A percentile compares a stretch with the other conserved stretches of the same genome.
These are phyloP conservation scores for Aspergillus fumigatus DNA, from an alignment of 2,329 filamentous ascomycete genomes.

Conservation along the genomic window DNA sequence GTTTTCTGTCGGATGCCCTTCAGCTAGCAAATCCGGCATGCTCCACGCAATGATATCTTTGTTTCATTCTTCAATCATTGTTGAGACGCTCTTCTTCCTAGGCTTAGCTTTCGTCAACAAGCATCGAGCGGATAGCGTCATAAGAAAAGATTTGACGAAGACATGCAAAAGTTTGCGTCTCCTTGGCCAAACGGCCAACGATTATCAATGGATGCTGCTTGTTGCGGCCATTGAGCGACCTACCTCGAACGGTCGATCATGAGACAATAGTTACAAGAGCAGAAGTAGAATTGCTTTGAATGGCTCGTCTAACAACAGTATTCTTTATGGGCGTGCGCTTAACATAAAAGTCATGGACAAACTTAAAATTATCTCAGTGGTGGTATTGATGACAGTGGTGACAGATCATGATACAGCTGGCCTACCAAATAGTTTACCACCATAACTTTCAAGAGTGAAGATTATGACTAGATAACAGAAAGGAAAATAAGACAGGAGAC, in stretches of 20 bases:
- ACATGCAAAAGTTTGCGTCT: neutral
- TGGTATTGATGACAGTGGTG: no score
- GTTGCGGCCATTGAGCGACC: neutral
- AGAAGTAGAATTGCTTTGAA: neutral
- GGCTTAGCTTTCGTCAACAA: neutral
- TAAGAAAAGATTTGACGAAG: neutral
- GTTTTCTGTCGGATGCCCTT: constrained; percentile 17
- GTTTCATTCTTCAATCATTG: neutral
- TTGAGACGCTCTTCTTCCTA: neutral
- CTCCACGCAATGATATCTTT: constrained; percentile 14
- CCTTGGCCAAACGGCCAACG: neutral
- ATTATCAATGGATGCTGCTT: neutral
- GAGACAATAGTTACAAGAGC: neutral
- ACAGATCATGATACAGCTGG: neutral
- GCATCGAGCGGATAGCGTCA: neutral
- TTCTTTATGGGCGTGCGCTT: no score
- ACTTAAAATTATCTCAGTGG: no score
- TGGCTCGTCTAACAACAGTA: no score
- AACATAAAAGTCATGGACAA: no score
- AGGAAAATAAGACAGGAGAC: neutral
- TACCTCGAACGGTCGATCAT: neutral
- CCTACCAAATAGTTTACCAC: neutral
- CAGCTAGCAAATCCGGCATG: constrained; percentile 18
- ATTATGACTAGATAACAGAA: no score
- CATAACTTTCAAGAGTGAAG: no score